phyloP scores from a whole-genome alignment of 208 protist genomes.

The Lotmaria passim region DNA sequence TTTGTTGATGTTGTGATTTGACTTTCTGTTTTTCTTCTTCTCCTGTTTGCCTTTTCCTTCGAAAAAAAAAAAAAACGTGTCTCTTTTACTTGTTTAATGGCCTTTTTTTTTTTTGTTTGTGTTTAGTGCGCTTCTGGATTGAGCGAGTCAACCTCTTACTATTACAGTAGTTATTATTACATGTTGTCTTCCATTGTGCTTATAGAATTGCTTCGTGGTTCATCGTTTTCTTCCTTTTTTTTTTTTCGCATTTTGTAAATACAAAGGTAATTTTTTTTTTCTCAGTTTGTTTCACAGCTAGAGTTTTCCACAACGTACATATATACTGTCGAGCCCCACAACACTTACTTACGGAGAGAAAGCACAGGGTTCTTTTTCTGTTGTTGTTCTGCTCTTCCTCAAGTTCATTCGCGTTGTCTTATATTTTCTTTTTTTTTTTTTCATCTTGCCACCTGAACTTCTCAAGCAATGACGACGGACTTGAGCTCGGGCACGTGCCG shows the following conservation, averaged over 20 bases:
- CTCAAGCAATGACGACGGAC: constrained; percentile 28
- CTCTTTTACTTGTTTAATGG: not conserved
- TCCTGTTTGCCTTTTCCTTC: not conserved
- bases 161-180: too few relatives aligned
- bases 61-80: not conserved
- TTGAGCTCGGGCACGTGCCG: constrained; percentile 38
- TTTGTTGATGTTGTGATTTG: too few relatives aligned
- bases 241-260: constrained; percentile 4
- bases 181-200: too few relatives aligned
- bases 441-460: too few relatives aligned
- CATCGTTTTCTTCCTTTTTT: not conserved
- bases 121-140: too few relatives aligned
- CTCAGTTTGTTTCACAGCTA: not conserved
- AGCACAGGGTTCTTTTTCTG: too few relatives aligned
- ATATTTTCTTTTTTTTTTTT: constrained; percentile 17
- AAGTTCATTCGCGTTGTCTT: too few relatives aligned
- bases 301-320: not conserved
- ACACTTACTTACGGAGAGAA: too few relatives aligned
- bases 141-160: too few relatives aligned
- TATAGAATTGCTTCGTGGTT: too few relatives aligned
- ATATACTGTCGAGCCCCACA: too few relatives aligned
- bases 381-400: constrained; percentile 5
- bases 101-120: too few relatives aligned
- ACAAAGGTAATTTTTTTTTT: not conserved
- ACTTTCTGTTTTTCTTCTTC: constrained; percentile 1